Evolutionary conservation across 164 flowering plant species (phyloP).

Genomic region (Piper longum): DNA sequence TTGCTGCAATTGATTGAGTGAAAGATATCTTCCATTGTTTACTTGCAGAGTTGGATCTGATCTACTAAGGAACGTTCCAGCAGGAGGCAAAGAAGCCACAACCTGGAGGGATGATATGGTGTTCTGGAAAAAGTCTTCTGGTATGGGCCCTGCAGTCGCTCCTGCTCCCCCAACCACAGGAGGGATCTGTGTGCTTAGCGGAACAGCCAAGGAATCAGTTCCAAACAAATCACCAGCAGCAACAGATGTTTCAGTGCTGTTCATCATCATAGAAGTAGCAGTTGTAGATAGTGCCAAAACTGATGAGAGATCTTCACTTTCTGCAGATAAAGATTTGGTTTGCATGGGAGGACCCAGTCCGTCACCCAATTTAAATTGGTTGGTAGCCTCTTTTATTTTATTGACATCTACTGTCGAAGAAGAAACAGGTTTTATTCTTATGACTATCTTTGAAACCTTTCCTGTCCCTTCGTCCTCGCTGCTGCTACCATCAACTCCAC

Average conservation of each 20-base stretch:
- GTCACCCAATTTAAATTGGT: slow-evolving; percentile 73
- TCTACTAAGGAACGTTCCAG: slow-evolving; percentile 48
- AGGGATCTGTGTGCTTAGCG: slow-evolving; percentile 36
- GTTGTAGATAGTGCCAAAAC: slow-evolving; percentile 27
- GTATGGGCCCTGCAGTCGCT: slow-evolving; percentile 64
- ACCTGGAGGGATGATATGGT: slow-evolving; percentile 84
- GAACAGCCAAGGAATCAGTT: slow-evolving; percentile 12
- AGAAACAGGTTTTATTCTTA: slow-evolving; percentile 72
- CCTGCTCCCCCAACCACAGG: slow-evolving; percentile 36
- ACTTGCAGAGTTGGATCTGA: slow-evolving; percentile 40
- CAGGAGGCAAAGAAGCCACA: slow-evolving; percentile 70
- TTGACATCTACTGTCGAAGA: slow-evolving; percentile 79
- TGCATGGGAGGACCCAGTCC: slow-evolving; percentile 62
- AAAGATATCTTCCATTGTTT: slow-evolving; percentile 17
- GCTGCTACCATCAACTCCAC: slow-evolving; percentile 70
- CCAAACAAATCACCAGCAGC: slow-evolving; percentile 1
- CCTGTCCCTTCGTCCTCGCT: slow-evolving; percentile 75
- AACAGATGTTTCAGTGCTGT: slow-evolving; percentile 10
- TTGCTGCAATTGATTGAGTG: slow-evolving; percentile 25
- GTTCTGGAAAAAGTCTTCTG: slow-evolving; percentile 95
- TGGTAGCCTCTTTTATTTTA: slow-evolving; percentile 95
- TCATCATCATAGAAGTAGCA: slow-evolving; percentile 14
- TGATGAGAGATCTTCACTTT: slow-evolving; percentile 45
- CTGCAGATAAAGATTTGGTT: slow-evolving; percentile 52
- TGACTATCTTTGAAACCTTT: slow-evolving; percentile 59